A percentile compares a stretch with the other conserved stretches of the same genome.
Conservation (phyloP, 2,329 filamentous ascomycete genomes). For the Cercospora janseana region DNA sequence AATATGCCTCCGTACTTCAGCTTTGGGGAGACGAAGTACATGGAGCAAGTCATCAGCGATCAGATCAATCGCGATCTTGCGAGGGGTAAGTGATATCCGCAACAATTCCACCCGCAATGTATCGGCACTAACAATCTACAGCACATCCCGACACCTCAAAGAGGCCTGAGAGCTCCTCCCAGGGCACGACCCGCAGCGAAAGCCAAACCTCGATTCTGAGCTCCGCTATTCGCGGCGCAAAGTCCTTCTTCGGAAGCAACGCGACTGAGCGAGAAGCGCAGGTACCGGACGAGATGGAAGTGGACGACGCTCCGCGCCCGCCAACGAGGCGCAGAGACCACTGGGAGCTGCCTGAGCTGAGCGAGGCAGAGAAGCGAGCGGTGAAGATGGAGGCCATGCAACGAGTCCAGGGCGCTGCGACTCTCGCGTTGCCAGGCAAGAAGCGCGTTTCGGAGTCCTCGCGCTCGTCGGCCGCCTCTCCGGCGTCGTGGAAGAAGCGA, state of each 20-base stretch:
- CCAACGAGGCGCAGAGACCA: not conserved
- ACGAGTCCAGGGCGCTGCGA: not conserved
- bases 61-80: constrained; percentile 34
- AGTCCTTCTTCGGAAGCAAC: too few species aligned
- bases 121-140: not conserved
- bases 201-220: too few species aligned
- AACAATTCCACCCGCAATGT: not conserved
- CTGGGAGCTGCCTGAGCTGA: constrained; percentile 8
- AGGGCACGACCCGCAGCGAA: too few species aligned
- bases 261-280: not conserved
- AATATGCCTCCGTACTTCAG: constrained; percentile 34
- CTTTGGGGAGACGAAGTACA: constrained; percentile 36
- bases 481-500: too few species aligned
- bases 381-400: not conserved
- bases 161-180: too few species aligned
- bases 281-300: not conserved
- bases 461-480: too few species aligned
- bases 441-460: not conserved
- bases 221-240: too few species aligned
- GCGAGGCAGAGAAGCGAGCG: not conserved
- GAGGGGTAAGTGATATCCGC: constrained; percentile 24
- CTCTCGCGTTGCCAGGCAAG: not conserved
- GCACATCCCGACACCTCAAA: not conserved
- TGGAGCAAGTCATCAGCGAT: constrained; percentile 30
- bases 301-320: not conserved